Base-by-base conservation (phyloP, 2,329 filamentous ascomycete species). In the Fusarium liriodendri region DNA sequence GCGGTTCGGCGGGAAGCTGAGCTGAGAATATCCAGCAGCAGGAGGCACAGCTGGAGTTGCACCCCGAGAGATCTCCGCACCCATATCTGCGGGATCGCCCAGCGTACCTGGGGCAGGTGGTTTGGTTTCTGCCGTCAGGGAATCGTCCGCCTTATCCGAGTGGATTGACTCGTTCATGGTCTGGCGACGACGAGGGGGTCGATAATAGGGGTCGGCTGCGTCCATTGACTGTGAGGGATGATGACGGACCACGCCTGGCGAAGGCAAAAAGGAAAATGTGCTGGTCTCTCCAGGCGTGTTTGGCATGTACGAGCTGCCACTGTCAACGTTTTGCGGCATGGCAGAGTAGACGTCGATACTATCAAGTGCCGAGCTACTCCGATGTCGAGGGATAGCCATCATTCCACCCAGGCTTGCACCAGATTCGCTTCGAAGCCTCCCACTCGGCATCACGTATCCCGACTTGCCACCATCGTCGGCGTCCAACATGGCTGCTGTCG, bases 191-290 rank as follows among this genome's bases (percentile, higher is more conserved):
- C 95, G 88, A 18, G 95, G 96, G 20, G 95, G 94, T 57, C 96
- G 92, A 80, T 98, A 98, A 79, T 97, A 98, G 0, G 94, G 94
- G 80, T 97, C 95, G 2, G 89, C 85, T 14, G 87, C 80, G 72
- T 92, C 88, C 35, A 87, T 83, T 47, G 86, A 83, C 6, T 87
- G 77, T 29, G 74, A 87, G 82, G 68, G 88, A 79, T 62, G 85
- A 83, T 76, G 86, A 83, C 77, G 82, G 80, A 85, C 80, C 81
- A 85, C 84, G 42, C 85, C 86, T 11, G 90, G 89, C 33, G 90
- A 90, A 59, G 89, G 86, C 67, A 94, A 78, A 79, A 92, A 93
- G n/a, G 93, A 95, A 78, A 93, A 94, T 4, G 89, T 91, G 80
- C 90, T 93, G 37, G 89, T 87, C 75, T 92, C 91, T 62, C 91